A percentile compares a stretch with the other conserved stretches of the same genome.
Conservation (phyloP, 179 eudicot species). For the Carnegiea gigantea region DNA sequence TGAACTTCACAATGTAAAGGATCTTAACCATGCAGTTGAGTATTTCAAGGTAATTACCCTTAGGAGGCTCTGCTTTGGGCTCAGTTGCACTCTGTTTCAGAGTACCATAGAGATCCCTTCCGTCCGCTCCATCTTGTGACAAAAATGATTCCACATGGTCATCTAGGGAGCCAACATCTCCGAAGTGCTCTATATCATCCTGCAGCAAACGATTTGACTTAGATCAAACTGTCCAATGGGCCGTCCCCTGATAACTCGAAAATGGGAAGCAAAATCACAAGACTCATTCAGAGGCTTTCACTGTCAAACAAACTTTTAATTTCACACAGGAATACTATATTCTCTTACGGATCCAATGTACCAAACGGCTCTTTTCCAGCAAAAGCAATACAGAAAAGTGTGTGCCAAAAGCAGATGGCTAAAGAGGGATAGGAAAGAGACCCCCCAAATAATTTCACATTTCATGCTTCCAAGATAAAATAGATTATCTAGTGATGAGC, state of each 20-base stretch:
- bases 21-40: constrained; percentile 1
- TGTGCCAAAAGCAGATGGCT: not conserved
- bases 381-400: not conserved
- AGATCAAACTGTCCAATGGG: constrained; percentile 6
- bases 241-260: not conserved
- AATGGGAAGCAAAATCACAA: not conserved
- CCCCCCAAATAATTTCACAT: not conserved
- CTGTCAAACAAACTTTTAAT: no score
- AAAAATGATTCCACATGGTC: constrained; percentile 87
- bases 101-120: constrained; percentile 63
- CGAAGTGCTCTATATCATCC: constrained; percentile 91
- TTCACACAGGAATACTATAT: not conserved
- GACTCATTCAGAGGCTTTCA: constrained; percentile 4
- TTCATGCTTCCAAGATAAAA: not conserved
- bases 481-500: not conserved
- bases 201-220: constrained; percentile 28
- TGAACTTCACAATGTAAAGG: not conserved
- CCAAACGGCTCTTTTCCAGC: not conserved
- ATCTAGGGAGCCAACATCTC: constrained; percentile 85
- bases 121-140: constrained; percentile 81
- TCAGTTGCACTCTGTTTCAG: constrained; percentile 72
- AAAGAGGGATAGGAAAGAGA: not conserved
- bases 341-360: not conserved
- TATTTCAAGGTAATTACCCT: constrained; percentile 42
- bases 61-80: constrained; percentile 81